Evolutionary conservation across 2,329 filamentous ascomycete genomes (phyloP).

Genomic region (Claviceps sp.): DNA sequence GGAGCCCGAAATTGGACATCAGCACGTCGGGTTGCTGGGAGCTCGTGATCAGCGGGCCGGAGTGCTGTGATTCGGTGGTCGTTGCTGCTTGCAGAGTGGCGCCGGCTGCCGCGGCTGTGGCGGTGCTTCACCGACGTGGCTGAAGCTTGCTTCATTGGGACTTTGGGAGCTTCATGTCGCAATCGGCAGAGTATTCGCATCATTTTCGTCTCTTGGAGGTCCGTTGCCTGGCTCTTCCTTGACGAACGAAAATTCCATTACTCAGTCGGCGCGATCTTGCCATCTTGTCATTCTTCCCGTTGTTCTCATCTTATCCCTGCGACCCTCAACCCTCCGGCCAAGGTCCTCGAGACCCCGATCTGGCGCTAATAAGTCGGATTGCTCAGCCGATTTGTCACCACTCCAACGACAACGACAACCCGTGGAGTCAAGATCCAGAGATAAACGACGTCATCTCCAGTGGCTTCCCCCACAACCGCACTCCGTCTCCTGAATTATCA

Average conservation of each 20-base stretch:
- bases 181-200: no score
- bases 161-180: no score
- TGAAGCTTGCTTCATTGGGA: no score
- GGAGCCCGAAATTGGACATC: neutral
- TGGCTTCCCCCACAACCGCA: neutral
- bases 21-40: neutral
- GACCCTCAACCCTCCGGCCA: neutral
- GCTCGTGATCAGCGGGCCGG: neutral
- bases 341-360: neutral
- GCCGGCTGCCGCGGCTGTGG: neutral
- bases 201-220: no score
- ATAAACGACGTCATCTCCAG: constrained; percentile 4
- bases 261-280: no score
- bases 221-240: no score
- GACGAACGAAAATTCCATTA: no score
- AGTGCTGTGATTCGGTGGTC: constrained; percentile 7
- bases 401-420: neutral
- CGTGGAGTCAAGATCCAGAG: neutral
- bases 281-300: no score
- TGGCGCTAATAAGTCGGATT: neutral
- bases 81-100: neutral
- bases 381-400: neutral
- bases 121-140: neutral
- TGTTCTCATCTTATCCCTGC: no score
- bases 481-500: neutral